Evolutionary conservation across 2,329 filamentous ascomycete genomes (phyloP), one percentile per base, ranked within the genome.

Genomic region (Aspergillus texensis): DNA sequence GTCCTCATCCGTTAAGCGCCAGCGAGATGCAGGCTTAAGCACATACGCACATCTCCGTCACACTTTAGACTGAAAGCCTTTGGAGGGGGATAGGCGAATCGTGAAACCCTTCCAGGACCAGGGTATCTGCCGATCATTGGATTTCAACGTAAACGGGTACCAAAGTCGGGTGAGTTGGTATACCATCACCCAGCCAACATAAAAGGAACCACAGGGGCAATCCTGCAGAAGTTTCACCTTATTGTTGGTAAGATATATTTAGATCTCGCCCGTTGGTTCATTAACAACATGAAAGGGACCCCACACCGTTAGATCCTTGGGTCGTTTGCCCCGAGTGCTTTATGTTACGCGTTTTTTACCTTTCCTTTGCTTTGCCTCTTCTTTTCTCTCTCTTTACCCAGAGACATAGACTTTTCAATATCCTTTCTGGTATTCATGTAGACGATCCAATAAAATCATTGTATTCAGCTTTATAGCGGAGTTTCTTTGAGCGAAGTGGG

Each of bases 1-100:
- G 14, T n/a, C 50, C 41, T 32, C 46, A 28, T 32, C 36, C 48
- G 53, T 60, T 69, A 70, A 67, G 68, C 68, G 68, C 68, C 67
- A 55, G 56, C 52, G 24, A 54, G 8, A 58, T 70, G 68, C 68
- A 67, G 58, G 45, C 59, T 53, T 24, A 57, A 60, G 63, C 67
- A 66, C 64, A 62, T 19, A 9, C 26, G 39, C 54, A 60, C 48
- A 24, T 50, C 57, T 39, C 52, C 53, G 52, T 68, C 66, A 68
- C 66, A 63, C 58, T 19, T 57, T 66, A 65, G 63, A 59, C 54
- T 30, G 41, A n/a, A 55, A 34, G 36, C 54, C 41, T 36, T 54
- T 59, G 28, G 26, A 21, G 8, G 8, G 3, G 3, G 10, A 53
- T 50, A 32, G 56, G 59, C 64, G 59, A 65, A 65, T 68, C 16